Evolutionary conservation across 768 basidiomycete genomes (phyloP).

Genomic region (Serendipita sp.): DNA sequence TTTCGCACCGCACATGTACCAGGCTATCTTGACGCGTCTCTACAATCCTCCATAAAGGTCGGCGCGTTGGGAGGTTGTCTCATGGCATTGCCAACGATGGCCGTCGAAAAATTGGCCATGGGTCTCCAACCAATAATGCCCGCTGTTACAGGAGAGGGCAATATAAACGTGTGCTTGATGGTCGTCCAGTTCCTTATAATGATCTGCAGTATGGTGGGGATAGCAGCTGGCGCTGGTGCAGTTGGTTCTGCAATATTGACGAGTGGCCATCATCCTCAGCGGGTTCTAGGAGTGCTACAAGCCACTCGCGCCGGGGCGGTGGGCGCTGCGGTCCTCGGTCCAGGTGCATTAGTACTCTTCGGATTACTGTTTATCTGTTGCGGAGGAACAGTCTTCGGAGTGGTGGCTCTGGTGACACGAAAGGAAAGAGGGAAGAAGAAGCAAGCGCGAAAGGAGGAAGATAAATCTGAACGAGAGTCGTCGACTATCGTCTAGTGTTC

Average conservation of each 20-base stretch:
- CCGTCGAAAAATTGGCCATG: background rate
- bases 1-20: background rate
- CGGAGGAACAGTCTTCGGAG: background rate
- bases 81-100: background rate
- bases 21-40: background rate
- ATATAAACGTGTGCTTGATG: background rate
- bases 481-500: background rate
- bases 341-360: background rate
- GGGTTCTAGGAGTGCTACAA: background rate
- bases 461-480: background rate
- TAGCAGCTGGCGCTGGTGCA: background rate
- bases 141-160: background rate
- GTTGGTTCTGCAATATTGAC: background rate
- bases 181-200: background rate
- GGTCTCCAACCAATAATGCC: background rate
- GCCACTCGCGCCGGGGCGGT: slow-evolving; percentile 4
- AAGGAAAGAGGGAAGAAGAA: background rate
- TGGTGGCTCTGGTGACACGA: background rate
- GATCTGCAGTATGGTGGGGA: background rate
- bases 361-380: background rate
- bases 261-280: background rate
- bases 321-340: background rate
- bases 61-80: background rate
- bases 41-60: background rate
- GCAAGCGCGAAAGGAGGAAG: background rate